A percentile compares a stretch with the other conserved stretches of the same genome.
Conservation (phyloP, 2,329 filamentous ascomycete species). For the Cadophora malorum region DNA sequence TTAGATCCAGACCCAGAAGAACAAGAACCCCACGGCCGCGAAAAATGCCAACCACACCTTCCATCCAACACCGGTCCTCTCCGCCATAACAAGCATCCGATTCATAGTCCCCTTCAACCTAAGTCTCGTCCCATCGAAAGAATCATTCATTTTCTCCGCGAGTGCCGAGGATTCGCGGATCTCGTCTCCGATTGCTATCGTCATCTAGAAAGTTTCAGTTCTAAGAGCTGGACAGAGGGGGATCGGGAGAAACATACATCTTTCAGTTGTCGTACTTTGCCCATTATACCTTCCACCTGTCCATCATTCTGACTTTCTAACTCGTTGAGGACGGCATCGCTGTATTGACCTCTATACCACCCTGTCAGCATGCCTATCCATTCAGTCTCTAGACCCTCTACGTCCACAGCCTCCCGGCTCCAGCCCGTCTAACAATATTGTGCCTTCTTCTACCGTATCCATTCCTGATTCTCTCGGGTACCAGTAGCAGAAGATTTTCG, state of each 20-base stretch:
- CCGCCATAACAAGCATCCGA: constrained; percentile 93
- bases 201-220: constrained; percentile 65
- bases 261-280: constrained; percentile 89
- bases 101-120: constrained; percentile 93
- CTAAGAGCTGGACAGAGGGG: constrained; percentile 6
- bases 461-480: background rate
- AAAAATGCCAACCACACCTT: constrained; percentile 94
- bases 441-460: background rate
- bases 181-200: constrained; percentile 90
- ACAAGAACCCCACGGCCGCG: constrained; percentile 78
- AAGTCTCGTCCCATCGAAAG: constrained; percentile 84
- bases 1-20: constrained; percentile 92
- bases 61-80: constrained; percentile 94
- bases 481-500: background rate
- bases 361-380: constrained; percentile 5
- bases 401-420: background rate
- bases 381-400: background rate
- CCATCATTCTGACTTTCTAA: constrained; percentile 95
- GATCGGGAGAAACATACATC: constrained; percentile 63
- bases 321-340: constrained; percentile 87
- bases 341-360: constrained; percentile 79
- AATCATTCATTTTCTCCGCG: constrained; percentile 94
- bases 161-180: constrained; percentile 89
- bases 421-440: background rate
- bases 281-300: constrained; percentile 87